phyloP scores from a whole-genome alignment of 2,329 filamentous ascomycete species.

The Verticillium tricorpus region DNA sequence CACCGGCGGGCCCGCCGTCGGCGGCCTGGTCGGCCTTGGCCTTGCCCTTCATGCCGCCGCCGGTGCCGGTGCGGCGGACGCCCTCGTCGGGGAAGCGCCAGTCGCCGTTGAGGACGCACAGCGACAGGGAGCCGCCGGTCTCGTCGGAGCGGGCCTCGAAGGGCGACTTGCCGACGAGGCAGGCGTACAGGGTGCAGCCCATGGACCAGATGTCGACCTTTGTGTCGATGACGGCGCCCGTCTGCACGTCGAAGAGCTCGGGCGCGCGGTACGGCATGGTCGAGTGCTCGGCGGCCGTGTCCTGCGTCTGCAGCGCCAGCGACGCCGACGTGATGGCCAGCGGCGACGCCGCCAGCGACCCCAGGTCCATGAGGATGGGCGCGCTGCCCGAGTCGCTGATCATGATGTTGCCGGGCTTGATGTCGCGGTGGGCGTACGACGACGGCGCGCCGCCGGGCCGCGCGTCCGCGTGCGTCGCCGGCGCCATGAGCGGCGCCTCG shows the following conservation, averaged over 20 bases:
- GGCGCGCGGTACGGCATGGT: constrained; percentile 99
- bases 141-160: constrained; percentile 96
- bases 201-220: constrained; percentile 98
- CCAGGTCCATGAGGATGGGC: constrained; percentile 96
- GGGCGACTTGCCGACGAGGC: constrained; percentile 91
- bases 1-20: constrained; percentile 19
- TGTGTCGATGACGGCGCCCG: constrained; percentile 83
- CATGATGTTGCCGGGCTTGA: constrained; percentile 99
- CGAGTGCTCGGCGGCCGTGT: constrained; percentile 90
- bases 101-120: constrained; percentile 89
- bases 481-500: constrained; percentile 78
- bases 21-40: constrained; percentile 13
- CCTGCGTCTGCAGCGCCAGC: constrained; percentile 86
- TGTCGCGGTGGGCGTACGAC: constrained; percentile 91
- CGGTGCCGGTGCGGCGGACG: constrained; percentile 37
- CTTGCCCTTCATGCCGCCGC: constrained; percentile 23
- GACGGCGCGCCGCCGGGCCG: constrained; percentile 51
- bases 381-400: constrained; percentile 84
- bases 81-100: constrained; percentile 95
- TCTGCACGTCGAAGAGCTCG: constrained; percentile 97
- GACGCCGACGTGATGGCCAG: constrained; percentile 87
- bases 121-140: constrained; percentile 86
- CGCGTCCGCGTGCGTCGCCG: constrained; percentile 43
- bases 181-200: constrained; percentile 96
- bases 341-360: constrained; percentile 82